A percentile compares a stretch with the other conserved stretches of the same genome.
These are phyloP conservation scores for Zymoseptoria pseudotritici DNA, from an alignment of 2,329 filamentous ascomycete species.

Conservation along the genomic window DNA sequence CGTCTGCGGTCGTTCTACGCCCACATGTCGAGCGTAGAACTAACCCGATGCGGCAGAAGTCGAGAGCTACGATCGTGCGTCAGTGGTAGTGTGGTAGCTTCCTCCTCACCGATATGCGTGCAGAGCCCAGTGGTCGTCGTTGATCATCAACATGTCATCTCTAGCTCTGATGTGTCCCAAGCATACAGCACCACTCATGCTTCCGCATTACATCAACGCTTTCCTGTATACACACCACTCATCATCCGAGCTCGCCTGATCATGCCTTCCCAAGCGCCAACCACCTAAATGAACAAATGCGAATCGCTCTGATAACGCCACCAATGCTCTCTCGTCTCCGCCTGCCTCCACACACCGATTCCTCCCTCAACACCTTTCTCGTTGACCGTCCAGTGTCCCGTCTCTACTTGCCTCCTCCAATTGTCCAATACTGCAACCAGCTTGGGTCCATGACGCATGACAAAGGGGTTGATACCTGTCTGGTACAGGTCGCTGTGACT, in stretches of 20 bases:
- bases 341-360: slow-evolving; percentile 27
- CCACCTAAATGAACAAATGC: slow-evolving; percentile 17
- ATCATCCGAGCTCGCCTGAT: background rate
- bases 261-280: background rate
- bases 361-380: slow-evolving; percentile 26
- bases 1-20: too few species aligned
- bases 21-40: too few species aligned
- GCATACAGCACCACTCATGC: background rate
- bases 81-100: too few species aligned
- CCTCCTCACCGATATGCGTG: background rate
- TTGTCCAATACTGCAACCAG: slow-evolving; percentile 27
- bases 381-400: slow-evolving; percentile 28
- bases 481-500: slow-evolving; percentile 29
- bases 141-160: background rate
- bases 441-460: slow-evolving; percentile 29
- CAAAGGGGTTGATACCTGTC: slow-evolving; percentile 28
- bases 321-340: slow-evolving; percentile 29
- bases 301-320: slow-evolving; percentile 25
- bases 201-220: background rate
- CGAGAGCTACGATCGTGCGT: too few species aligned
- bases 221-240: background rate
- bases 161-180: background rate
- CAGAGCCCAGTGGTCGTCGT: background rate
- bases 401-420: slow-evolving; percentile 27
- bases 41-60: too few species aligned